Evolutionary conservation across 2,329 filamentous ascomycete genomes (phyloP).

Genomic region (Aspergillus viridinutans): DNA sequence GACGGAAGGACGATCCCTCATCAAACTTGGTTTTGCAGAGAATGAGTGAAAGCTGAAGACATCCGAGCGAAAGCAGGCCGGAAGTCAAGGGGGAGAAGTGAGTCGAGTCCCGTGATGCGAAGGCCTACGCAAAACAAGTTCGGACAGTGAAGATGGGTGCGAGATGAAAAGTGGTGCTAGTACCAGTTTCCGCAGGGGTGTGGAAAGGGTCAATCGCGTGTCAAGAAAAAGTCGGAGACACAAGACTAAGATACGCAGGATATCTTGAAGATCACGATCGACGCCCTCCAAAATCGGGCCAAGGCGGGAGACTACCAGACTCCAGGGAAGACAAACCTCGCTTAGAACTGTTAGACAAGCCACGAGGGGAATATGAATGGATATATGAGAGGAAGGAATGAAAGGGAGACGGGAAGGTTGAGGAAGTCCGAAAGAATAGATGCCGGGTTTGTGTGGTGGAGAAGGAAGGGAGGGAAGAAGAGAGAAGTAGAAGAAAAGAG

Average conservation of each 20-base stretch:
- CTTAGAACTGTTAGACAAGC: conserved; percentile 5
- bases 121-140: conserved; percentile 1
- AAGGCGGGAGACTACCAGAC: background rate
- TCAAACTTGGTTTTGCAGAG: conserved; percentile 12
- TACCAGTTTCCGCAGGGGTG: background rate
- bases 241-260: conserved; percentile 3
- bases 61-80: conserved; percentile 16
- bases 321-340: conserved; percentile 1
- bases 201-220: conserved; percentile 5
- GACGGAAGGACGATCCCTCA: conserved; percentile 22
- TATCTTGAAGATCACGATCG: conserved; percentile 18
- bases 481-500: conserved; percentile 22
- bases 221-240: conserved; percentile 7
- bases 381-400: conserved; percentile 10
- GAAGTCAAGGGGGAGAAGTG: conserved; percentile 5
- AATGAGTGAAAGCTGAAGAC: conserved; percentile 12
- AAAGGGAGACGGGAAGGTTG: conserved; percentile 10
- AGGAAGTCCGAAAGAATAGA: conserved; percentile 12
- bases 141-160: background rate
- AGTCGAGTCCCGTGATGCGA: conserved; percentile 2
- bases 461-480: conserved; percentile 19
- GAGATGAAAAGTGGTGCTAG: conserved; percentile 11
- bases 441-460: conserved; percentile 15
- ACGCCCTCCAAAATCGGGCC: conserved; percentile 10
- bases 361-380: conserved; percentile 8